Base-by-base conservation (phyloP, 176 grass and related monocot genomes). In the Oryza australiensis region DNA sequence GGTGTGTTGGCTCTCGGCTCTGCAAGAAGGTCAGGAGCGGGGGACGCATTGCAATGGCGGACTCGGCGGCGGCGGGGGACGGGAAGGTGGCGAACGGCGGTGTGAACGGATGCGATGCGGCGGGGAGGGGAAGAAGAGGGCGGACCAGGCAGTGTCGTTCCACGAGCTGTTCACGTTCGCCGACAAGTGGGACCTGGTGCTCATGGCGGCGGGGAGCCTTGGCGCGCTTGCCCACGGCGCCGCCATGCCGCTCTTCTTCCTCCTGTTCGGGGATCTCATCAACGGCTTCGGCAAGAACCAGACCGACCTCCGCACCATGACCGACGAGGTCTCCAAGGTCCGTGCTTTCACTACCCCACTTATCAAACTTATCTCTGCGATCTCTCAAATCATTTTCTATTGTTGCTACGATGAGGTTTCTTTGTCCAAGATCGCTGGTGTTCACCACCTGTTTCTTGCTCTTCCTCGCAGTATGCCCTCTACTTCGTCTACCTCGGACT, bases 221-320 rank as follows among this genome's bases (percentile, higher is more conserved):
- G 97, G 97, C 18, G 93, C 97, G 45, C 73, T 95, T 3, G 89
- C 92, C 59, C 97, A 99, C 73, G 97, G 97, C 74, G 90, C 97
- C 22, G 93, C 97, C 89, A 95, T 99, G 97, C 97, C 97, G n/a
- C 88, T 91, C 38, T 99, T 99, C 82, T 99, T 99, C 91, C 87
- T 99, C 22, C 91, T 99, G 26, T 99, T 99, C 69, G 97, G 97
- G 34, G 89, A 94, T 68, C 93, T 99, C 85, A 92, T 99, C 93
- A 95, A 96, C 73, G 93, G 93, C 5, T 99, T 99, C 80, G 97
- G 97, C 48, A 95, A 95, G 89, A 95, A 95, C 93, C 93, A 95
- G 82, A 87, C 88, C 49, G 85, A 99, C 77, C 93, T 95, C 64
- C 85, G 87, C 76, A 91, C 85, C 79, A 93, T 99, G 93, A 95